Evolutionary conservation across 2,329 filamentous ascomycete species (phyloP).

Genomic region (Fusarium duplospermum): DNA sequence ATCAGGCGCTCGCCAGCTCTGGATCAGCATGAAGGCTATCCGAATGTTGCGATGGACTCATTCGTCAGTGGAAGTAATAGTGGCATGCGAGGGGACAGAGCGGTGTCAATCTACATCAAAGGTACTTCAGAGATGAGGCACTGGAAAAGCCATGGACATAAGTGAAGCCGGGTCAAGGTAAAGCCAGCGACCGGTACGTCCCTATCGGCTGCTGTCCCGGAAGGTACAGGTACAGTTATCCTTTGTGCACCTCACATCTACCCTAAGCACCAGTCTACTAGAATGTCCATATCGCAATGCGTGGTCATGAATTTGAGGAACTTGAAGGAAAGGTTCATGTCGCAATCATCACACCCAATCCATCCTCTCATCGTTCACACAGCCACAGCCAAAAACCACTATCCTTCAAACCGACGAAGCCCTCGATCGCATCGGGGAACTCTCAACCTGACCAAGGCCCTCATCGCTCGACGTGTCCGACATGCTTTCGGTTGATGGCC

Average conservation of each 20-base stretch:
- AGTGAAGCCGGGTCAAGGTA: no score
- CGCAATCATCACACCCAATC: no score
- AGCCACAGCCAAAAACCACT: no score
- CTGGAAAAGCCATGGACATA: no score
- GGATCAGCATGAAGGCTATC: fast-evolving
- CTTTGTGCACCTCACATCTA: neutral
- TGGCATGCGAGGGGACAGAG: neutral
- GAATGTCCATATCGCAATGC: neutral
- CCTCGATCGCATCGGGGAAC: no score
- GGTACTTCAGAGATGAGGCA: neutral
- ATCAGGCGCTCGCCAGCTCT: neutral
- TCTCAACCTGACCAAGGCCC: no score
- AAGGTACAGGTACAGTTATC: neutral
- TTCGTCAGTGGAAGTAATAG: neutral
- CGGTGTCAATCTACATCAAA: neutral
- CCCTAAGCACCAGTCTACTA: neutral
- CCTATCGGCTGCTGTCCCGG: neutral
- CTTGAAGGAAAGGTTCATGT: no score
- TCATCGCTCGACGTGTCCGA: no score
- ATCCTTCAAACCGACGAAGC: no score
- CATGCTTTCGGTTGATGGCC: no score
- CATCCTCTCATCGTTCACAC: no score
- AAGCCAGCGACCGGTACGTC: neutral
- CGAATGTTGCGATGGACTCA: neutral
- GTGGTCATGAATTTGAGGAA: no score